A percentile compares a stretch with the other conserved stretches of the same genome.
phyloP scores from a whole-genome alignment of 1,284 basidiomycete genomes.

The Ceratobasidium sp. region DNA sequence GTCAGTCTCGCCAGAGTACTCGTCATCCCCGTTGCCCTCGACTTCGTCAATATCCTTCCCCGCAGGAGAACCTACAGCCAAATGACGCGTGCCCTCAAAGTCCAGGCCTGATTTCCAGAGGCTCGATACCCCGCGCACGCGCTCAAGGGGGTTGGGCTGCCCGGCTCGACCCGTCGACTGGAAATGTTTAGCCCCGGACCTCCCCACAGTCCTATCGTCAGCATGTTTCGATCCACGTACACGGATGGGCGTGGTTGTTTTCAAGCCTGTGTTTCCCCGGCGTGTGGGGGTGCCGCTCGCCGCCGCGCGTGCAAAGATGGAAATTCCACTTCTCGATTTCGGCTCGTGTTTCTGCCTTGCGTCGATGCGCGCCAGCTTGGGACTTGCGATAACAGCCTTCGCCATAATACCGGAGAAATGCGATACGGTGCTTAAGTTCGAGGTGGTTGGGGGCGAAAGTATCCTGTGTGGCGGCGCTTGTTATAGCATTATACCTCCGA shows the following conservation, averaged over 20 bases:
- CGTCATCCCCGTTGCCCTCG: slow-evolving; percentile 14
- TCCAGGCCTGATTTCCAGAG: slow-evolving; percentile 32
- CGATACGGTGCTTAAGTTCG: neutral
- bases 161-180: neutral
- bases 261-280: neutral
- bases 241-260: neutral
- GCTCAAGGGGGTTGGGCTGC: neutral
- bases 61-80: neutral
- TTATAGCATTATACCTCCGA: neutral
- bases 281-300: slow-evolving; percentile 15
- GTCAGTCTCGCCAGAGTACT: slow-evolving; percentile 1
- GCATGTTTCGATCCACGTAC: neutral
- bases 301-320: slow-evolving; percentile 2
- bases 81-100: slow-evolving; percentile 11
- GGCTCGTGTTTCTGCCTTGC: slow-evolving; percentile 27
- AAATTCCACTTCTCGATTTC: slow-evolving; percentile 28
- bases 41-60: slow-evolving; percentile 5
- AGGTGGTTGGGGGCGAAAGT: slow-evolving; percentile 16
- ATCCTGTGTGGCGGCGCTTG: slow-evolving; percentile 28
- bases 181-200: slow-evolving; percentile 1
- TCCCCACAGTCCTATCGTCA: slow-evolving; percentile 16
- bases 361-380: slow-evolving; percentile 25
- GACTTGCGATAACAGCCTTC: slow-evolving; percentile 1
- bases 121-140: slow-evolving; percentile 23
- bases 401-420: slow-evolving; percentile 26